These are phyloP conservation scores for Striga asiatica DNA, from an alignment of 257 asterid species.

Conservation along the genomic window DNA sequence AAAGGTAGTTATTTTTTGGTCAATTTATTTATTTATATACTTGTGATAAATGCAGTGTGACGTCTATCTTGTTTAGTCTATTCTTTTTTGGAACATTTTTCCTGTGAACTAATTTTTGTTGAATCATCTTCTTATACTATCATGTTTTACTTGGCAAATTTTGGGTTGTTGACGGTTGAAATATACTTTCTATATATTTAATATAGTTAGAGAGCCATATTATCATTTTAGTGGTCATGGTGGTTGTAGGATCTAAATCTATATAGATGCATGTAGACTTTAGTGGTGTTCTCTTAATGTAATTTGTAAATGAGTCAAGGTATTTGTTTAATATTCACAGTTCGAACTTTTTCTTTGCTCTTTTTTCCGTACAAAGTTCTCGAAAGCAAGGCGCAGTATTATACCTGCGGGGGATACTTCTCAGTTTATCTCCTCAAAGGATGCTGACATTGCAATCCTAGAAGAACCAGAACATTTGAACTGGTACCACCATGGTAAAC, in stretches of 20 bases:
- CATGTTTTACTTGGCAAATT: not conserved
- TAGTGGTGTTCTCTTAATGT: not conserved
- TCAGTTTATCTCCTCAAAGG: conserved; percentile 73
- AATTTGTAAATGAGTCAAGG: not conserved
- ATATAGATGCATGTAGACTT: not conserved
- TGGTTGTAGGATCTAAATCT: conserved; percentile 2
- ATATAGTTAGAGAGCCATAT: not conserved
- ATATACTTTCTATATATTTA: not conserved
- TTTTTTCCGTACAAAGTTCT: conserved; percentile 36
- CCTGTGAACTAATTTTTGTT: not conserved
- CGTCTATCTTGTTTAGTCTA: not conserved
- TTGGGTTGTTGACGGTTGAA: not conserved
- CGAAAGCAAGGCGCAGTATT: conserved; percentile 84
- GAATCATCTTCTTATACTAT: not conserved
- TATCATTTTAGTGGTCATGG: too few species aligned
- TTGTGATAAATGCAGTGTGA: not conserved
- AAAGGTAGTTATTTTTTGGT: conserved; percentile 41
- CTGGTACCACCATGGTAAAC: conserved; percentile 99
- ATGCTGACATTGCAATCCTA: conserved; percentile 93
- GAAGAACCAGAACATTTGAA: conserved; percentile 99
- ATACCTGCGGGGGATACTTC: conserved; percentile 96
- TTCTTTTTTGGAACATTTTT: not conserved
- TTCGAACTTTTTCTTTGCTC: conserved; percentile 8
- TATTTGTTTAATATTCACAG: not conserved
- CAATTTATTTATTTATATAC: not conserved